Conservation (phyloP, 2,329 filamentous ascomycete genomes). For the Fusarium pseudograminearum region DNA sequence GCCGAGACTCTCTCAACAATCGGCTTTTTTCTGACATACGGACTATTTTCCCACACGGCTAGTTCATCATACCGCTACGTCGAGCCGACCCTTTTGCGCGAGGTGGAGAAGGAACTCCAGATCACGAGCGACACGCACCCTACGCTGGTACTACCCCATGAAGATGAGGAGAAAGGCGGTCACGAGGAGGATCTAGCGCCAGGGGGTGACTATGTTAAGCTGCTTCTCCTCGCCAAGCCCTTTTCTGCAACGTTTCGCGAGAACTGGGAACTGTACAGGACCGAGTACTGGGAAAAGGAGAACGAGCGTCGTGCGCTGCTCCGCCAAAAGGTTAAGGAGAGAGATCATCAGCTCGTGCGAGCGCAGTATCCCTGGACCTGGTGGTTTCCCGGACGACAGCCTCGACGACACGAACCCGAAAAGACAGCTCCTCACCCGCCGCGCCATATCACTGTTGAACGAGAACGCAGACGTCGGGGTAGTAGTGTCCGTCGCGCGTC, state of each 20-base stretch:
- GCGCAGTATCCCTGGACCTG: conserved; percentile 81
- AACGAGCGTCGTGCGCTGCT: conserved; percentile 87
- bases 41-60: conserved; percentile 74
- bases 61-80: conserved; percentile 82
- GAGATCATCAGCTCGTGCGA: conserved; percentile 75
- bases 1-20: conserved; percentile 79
- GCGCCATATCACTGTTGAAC: conserved; percentile 58
- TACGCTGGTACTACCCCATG: conserved; percentile 57
- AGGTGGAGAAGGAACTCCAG: conserved; percentile 70
- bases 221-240: conserved; percentile 90
- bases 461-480: conserved; percentile 63
- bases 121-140: conserved; percentile 58
- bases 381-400: conserved; percentile 80
- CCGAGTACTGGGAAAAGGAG: conserved; percentile 96
- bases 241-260: conserved; percentile 95
- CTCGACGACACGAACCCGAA: conserved; percentile 53
- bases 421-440: conserved; percentile 53
- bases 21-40: conserved; percentile 82
- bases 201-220: conserved; percentile 91
- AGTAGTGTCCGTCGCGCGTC: conserved; percentile 66
- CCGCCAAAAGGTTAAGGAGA: conserved; percentile 74
- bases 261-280: conserved; percentile 95
- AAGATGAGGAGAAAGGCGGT: conserved; percentile 73
- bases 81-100: conserved; percentile 71
- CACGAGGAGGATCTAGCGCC: conserved; percentile 91